Percentiles rank a stretch among this genome's conserved stretches.
phyloP scores from a whole-genome alignment of 108 stramenopile species.

The Fragilariopsis cylindrus region DNA sequence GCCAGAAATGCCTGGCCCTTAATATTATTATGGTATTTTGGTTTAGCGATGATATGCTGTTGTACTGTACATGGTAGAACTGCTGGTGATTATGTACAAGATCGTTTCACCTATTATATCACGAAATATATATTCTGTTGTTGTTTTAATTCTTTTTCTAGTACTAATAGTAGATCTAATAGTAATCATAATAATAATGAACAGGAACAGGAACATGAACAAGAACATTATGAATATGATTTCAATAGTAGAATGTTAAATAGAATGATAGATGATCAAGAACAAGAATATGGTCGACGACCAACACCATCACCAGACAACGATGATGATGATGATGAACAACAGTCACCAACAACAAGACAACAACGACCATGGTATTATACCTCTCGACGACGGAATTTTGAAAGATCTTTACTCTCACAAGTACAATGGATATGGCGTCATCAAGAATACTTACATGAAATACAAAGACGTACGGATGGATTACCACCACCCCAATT shows the following conservation, averaged over 20 bases:
- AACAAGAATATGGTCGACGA: not conserved
- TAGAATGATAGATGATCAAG: constrained; percentile 9
- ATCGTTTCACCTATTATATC: constrained; percentile 7
- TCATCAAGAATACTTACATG: constrained; percentile 19
- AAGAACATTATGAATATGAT: not conserved
- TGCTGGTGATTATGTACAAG: constrained; percentile 16
- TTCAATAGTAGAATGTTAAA: constrained; percentile 14
- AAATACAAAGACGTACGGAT: constrained; percentile 4
- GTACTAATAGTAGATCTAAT: not conserved
- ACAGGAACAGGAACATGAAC: not conserved
- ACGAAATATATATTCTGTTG: not conserved
- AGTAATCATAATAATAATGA: no score
- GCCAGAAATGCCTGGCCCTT: constrained; percentile 42
- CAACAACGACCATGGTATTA: constrained; percentile 6
- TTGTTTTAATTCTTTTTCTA: not conserved
- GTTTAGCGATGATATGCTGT: constrained; percentile 28
- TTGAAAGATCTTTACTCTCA: constrained; percentile 26
- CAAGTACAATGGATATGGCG: constrained; percentile 28
- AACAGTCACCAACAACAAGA: not conserved
- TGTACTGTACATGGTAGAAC: constrained; percentile 34
- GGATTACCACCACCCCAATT: constrained; percentile 24
- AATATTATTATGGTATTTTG: constrained; percentile 40
- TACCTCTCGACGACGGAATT: constrained; percentile 17
- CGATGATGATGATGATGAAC: not conserved
- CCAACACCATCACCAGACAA: not conserved